Conservation (phyloP, 345 rosid species). For the Psidium guajava region DNA sequence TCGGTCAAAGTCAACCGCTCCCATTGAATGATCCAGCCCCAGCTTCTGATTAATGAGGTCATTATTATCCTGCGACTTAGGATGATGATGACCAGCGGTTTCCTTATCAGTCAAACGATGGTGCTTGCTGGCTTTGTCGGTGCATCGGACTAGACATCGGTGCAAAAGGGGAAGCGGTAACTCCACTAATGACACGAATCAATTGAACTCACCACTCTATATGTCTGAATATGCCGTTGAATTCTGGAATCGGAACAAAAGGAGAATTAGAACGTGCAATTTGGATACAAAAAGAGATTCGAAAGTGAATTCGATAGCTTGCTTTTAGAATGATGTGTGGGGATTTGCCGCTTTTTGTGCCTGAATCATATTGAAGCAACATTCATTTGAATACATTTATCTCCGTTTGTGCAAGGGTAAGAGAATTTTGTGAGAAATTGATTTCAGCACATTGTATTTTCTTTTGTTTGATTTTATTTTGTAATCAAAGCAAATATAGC, state of each 20-base stretch:
- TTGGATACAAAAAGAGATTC: not conserved
- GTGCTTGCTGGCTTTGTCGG: not conserved
- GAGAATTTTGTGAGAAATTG: not conserved
- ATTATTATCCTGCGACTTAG: not conserved
- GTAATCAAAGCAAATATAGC: not conserved
- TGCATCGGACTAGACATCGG: not conserved
- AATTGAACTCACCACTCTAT: too few relatives aligned
- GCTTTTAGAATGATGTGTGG: not conserved
- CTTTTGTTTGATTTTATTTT: not conserved
- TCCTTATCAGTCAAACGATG: not conserved
- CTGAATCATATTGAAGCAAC: too few relatives aligned
- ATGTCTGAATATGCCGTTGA: not conserved
- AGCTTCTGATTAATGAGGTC: not conserved
- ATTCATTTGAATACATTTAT: not conserved
- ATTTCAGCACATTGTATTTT: not conserved
- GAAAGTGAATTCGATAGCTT: not conserved
- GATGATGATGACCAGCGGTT: not conserved
- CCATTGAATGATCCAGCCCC: not conserved
- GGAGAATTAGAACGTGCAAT: not conserved
- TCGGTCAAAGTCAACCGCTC: not conserved
- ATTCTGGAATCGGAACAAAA: not conserved
- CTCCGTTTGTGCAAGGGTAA: rapidly evolving
- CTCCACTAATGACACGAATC: too few relatives aligned
- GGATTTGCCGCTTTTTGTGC: not conserved
- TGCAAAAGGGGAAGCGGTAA: too few relatives aligned